These are phyloP conservation scores for Pseudogymnoascus sp. DNA, from an alignment of 2,329 filamentous ascomycete genomes.

Conservation along the genomic window DNA sequence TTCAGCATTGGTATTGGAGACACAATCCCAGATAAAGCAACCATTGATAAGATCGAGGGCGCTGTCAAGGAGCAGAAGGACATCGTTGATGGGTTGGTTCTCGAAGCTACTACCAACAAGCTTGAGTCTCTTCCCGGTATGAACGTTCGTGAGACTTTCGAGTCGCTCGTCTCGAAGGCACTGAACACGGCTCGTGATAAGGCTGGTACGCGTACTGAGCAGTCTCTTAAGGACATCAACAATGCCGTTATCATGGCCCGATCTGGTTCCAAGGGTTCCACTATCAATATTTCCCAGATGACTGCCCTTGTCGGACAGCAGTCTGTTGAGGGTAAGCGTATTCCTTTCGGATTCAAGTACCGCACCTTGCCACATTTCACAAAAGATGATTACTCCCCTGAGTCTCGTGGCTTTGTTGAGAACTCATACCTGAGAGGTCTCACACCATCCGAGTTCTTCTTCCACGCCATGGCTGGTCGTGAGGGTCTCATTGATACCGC, in stretches of 20 bases:
- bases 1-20: slow-evolving; percentile 98
- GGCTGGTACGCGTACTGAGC: slow-evolving; percentile 85
- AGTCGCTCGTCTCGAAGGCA: slow-evolving; percentile 90
- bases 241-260: slow-evolving; percentile 95
- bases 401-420: slow-evolving; percentile 94
- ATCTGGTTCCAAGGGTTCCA: slow-evolving; percentile 96
- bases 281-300: slow-evolving; percentile 99
- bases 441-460: slow-evolving; percentile 96
- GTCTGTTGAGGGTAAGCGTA: slow-evolving; percentile 96
- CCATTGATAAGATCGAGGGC: slow-evolving; percentile 75
- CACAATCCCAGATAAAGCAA: slow-evolving; percentile 82
- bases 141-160: slow-evolving; percentile 97
- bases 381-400: slow-evolving; percentile 97
- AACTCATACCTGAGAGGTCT: slow-evolving; percentile 96
- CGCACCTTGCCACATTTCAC: slow-evolving; percentile 95
- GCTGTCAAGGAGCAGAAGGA: slow-evolving; percentile 77
- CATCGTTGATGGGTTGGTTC: slow-evolving; percentile 69
- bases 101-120: slow-evolving; percentile 72
- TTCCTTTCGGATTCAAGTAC: slow-evolving; percentile 99
- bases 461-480: slow-evolving; percentile 99
- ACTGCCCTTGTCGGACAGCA: slow-evolving; percentile 96
- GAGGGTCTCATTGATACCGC: slow-evolving; percentile 99
- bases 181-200: slow-evolving; percentile 94
- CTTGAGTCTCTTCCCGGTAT: slow-evolving; percentile 94
- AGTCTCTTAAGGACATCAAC: slow-evolving; percentile 90